Conservation (phyloP, 345 rosid genomes). For the Populus simonii region DNA sequence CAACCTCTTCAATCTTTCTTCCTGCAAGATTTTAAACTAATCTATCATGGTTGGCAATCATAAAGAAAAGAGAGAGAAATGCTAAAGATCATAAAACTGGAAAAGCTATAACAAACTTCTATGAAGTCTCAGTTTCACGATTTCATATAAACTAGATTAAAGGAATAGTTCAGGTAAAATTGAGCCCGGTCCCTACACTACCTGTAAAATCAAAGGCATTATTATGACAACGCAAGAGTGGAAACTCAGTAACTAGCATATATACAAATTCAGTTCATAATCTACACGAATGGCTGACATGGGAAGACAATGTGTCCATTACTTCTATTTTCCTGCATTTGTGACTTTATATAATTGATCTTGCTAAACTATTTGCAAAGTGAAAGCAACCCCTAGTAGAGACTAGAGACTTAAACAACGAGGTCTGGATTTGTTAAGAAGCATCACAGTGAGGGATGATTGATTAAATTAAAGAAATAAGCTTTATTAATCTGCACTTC, state of each 20-base stretch:
- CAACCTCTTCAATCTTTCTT: constrained; percentile 70
- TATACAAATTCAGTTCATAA: no score
- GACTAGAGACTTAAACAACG: neutral
- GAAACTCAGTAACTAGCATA: neutral
- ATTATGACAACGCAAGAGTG: neutral
- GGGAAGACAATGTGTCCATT: neutral
- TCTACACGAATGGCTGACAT: neutral
- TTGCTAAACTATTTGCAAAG: neutral
- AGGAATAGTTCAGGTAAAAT: neutral
- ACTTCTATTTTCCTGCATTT: neutral
- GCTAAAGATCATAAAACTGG: neutral
- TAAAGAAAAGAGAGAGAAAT: neutral
- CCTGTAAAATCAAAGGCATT: neutral
- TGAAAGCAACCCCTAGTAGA: neutral
- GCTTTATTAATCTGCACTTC: neutral
- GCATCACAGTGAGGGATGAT: neutral
- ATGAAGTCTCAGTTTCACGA: neutral
- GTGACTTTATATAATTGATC: neutral
- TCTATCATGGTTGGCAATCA: neutral
- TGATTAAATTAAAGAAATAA: neutral
- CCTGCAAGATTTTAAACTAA: constrained; percentile 39
- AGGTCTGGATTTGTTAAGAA: neutral
- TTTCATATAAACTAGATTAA: neutral
- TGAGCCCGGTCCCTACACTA: neutral
- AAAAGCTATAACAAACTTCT: neutral